Percentiles rank a stretch among this genome's conserved stretches.
phyloP scores from a whole-genome alignment of 192 early-diverging fungal species.

The Coemansia sp. region DNA sequence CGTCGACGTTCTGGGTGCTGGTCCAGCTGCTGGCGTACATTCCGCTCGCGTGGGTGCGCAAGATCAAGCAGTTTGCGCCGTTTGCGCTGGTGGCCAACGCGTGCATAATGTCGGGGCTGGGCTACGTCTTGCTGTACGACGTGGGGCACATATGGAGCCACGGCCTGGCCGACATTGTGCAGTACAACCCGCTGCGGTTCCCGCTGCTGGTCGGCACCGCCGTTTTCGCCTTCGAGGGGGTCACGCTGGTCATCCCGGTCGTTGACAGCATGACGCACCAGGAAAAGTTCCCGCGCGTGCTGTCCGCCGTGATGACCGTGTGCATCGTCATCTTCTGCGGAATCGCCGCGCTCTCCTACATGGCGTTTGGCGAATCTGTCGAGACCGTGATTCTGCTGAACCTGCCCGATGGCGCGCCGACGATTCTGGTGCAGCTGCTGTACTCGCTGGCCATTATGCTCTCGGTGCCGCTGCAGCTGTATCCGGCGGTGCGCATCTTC shows the following conservation, averaged over 20 bases:
- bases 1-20: conserved; percentile 68
- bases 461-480: conserved; percentile 84
- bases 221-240: conserved; percentile 84
- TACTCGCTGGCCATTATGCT: conserved; percentile 92
- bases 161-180: conserved; percentile 58
- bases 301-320: conserved; percentile 68
- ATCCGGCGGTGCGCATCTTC: conserved; percentile 84
- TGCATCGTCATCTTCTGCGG: conserved; percentile 74
- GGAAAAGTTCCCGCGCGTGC: conserved; percentile 70
- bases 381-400: conserved; percentile 85
- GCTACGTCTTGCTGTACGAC: conserved; percentile 78
- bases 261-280: conserved; percentile 78
- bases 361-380: conserved; percentile 78
- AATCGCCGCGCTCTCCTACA: conserved; percentile 76
- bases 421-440: conserved; percentile 68
- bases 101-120: conserved; percentile 81
- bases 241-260: conserved; percentile 73
- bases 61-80: conserved; percentile 79
- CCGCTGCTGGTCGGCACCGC: conserved; percentile 92
- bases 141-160: conserved; percentile 55
- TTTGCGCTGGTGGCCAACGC: conserved; percentile 86
- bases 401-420: conserved; percentile 65
- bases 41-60: conserved; percentile 82
- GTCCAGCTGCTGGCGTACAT: conserved; percentile 67
- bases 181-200: conserved; percentile 72